Evolutionary conservation across 2,329 filamentous ascomycete species (phyloP).

Genomic region (Colletotrichum tamarilloi): DNA sequence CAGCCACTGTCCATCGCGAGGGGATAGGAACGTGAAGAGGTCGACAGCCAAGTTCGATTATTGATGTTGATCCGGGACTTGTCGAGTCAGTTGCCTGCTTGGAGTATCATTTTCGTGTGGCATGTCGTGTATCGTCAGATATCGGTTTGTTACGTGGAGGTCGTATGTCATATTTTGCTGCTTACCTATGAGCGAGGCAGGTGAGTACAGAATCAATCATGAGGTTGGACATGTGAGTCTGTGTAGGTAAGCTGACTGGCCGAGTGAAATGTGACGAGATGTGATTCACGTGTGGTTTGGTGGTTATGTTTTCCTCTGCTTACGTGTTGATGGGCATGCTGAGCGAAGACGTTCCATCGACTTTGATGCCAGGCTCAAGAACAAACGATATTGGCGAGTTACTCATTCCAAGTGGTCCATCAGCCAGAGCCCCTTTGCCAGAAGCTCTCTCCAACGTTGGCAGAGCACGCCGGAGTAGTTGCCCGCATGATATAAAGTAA

Average conservation of each 20-base stretch:
- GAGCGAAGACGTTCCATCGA: not conserved
- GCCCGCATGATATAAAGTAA: not conserved
- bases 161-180: not conserved
- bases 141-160: not conserved
- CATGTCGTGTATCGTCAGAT: not conserved
- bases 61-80: not conserved
- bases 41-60: not conserved
- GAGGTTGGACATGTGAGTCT: slow-evolving; percentile 40
- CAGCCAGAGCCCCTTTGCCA: not conserved
- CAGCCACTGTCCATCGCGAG: not conserved
- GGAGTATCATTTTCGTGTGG: not conserved
- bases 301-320: not conserved
- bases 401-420: not conserved
- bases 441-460: too few species aligned
- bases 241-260: not conserved
- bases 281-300: not conserved
- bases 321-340: not conserved
- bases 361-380: not conserved
- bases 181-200: not conserved
- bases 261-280: not conserved
- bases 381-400: too few species aligned
- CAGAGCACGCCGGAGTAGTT: not conserved
- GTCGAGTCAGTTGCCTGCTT: not conserved
- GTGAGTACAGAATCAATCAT: not conserved
- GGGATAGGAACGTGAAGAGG: not conserved